Percentiles rank a stretch among this genome's conserved stretches.
Evolutionary conservation across 2,329 filamentous ascomycete genomes (phyloP).

Genomic region (Biscogniauxia marginata): DNA sequence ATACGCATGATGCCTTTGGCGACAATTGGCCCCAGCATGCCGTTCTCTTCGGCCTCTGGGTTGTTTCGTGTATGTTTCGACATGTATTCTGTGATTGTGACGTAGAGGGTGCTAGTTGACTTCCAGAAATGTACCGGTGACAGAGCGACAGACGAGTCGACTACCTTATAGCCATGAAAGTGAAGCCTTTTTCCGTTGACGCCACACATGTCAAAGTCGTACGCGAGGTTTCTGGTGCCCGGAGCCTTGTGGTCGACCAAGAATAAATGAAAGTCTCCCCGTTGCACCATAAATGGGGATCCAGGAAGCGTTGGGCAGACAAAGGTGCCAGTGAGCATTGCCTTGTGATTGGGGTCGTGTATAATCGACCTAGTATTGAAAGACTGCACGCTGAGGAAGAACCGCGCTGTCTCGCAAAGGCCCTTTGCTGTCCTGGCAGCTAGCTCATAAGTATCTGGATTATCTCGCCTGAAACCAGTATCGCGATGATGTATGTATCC

Average conservation of each 20-base stretch:
- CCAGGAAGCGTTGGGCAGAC: slow-evolving; percentile 53
- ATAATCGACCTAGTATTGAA: slow-evolving; percentile 52
- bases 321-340: slow-evolving; percentile 59
- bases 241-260: slow-evolving; percentile 50
- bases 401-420: slow-evolving; percentile 54
- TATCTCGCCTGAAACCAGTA: slow-evolving; percentile 40
- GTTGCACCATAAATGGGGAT: slow-evolving; percentile 59
- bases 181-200: slow-evolving; percentile 51
- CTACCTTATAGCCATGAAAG: slow-evolving; percentile 62
- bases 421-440: slow-evolving; percentile 52
- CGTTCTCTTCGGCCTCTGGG: slow-evolving; percentile 36
- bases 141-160: slow-evolving; percentile 59
- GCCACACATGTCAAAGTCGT: slow-evolving; percentile 60
- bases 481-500: slow-evolving; percentile 58
- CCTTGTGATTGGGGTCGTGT: slow-evolving; percentile 46
- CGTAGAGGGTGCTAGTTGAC: slow-evolving; percentile 61
- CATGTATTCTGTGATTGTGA: slow-evolving; percentile 50
- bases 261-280: slow-evolving; percentile 59
- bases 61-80: slow-evolving; percentile 25
- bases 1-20: slow-evolving; percentile 61
- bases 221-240: slow-evolving; percentile 58
- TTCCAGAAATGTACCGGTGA: slow-evolving; percentile 57
- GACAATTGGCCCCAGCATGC: slow-evolving; percentile 44
- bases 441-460: slow-evolving; percentile 51
- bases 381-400: slow-evolving; percentile 58